phyloP scores from a whole-genome alignment of 176 grass and related monocot species.

The Aegilops tauschii region DNA sequence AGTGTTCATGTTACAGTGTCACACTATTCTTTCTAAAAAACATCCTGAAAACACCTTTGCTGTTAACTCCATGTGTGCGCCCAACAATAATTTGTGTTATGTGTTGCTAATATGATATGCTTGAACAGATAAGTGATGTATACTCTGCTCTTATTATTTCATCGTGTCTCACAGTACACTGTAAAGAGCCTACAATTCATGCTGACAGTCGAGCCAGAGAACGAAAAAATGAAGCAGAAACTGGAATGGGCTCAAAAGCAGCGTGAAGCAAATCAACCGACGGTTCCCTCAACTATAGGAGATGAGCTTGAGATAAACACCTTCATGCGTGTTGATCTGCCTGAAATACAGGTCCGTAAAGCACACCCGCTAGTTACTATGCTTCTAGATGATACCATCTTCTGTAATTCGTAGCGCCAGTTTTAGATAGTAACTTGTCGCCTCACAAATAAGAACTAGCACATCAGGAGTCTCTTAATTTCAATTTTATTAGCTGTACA shows the following conservation, averaged over 20 bases:
- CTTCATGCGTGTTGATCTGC: slow-evolving; percentile 86
- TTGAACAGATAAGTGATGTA: not conserved
- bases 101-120: not conserved
- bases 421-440: not conserved
- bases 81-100: not conserved
- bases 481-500: not conserved
- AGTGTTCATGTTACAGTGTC: not conserved
- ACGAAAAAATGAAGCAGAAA: slow-evolving; percentile 77
- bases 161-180: slow-evolving; percentile 63
- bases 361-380: not conserved
- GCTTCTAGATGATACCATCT: not conserved
- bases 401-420: not conserved
- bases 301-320: slow-evolving; percentile 93
- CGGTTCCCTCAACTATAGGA: slow-evolving; percentile 82
- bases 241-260: slow-evolving; percentile 77
- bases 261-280: slow-evolving; percentile 49
- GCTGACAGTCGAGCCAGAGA: slow-evolving; percentile 72
- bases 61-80: not conserved
- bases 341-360: slow-evolving; percentile 74
- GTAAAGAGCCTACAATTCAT: slow-evolving; percentile 79
- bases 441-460: not conserved
- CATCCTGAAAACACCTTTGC: not conserved
- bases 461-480: not conserved
- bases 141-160: slow-evolving; percentile 8
- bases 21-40: not conserved